Evolutionary conservation across 805 yeast species (phyloP).

Genomic region (Starmerella lactis-condensi): DNA sequence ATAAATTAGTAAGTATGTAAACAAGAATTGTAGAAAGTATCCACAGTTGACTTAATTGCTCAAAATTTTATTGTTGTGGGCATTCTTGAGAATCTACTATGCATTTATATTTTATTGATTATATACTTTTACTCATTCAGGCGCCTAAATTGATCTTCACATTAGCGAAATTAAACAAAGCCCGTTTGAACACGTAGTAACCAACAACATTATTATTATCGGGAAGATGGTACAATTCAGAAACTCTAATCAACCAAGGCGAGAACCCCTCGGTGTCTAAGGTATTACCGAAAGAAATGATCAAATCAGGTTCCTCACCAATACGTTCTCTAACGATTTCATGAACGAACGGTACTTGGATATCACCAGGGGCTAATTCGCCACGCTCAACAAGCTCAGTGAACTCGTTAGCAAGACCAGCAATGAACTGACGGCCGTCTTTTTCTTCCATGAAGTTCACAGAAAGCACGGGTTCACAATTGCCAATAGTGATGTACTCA

Average conservation of each 20-base stretch:
- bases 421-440: constrained; percentile 82
- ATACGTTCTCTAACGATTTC: constrained; percentile 36
- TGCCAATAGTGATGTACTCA: constrained; percentile 1
- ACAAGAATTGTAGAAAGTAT: too few relatives aligned
- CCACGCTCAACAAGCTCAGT: constrained; percentile 49
- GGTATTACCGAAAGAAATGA: constrained; percentile 68
- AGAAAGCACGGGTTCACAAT: constrained; percentile 25
- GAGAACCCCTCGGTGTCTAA: constrained; percentile 87
- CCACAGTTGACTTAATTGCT: too few relatives aligned
- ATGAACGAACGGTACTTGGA: constrained; percentile 59
- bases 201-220: constrained; percentile 59
- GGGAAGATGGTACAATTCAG: constrained; percentile 80
- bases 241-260: constrained; percentile 89
- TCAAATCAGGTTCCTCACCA: constrained; percentile 82
- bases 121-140: too few relatives aligned
- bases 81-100: too few relatives aligned
- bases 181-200: constrained; percentile 56
- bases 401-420: constrained; percentile 71
- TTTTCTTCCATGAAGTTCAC: constrained; percentile 48
- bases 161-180: constrained; percentile 35
- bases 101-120: too few relatives aligned
- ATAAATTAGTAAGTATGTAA: neutral
- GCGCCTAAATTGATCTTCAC: constrained; percentile 83
- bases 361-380: constrained; percentile 44
- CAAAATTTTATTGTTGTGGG: too few relatives aligned